These are phyloP conservation scores for Tricholoma saponaceum DNA, from an alignment of 768 basidiomycete genomes.

Conservation along the genomic window DNA sequence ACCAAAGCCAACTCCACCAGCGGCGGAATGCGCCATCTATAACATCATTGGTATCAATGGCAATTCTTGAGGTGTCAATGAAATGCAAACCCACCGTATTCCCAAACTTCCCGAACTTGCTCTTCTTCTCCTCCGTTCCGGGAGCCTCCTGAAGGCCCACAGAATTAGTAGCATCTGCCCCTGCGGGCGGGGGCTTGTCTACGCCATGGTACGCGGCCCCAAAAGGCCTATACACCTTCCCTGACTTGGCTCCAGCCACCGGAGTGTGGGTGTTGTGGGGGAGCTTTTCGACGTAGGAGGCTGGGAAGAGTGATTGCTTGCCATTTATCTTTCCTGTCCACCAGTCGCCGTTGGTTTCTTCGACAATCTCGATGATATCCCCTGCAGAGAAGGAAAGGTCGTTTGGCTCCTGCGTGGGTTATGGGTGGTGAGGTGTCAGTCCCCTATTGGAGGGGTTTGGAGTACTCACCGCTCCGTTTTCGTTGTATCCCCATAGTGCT, in stretches of 20 bases:
- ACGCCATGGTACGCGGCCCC: conserved; percentile 7
- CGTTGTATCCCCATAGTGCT: conserved; percentile 66
- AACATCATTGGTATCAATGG: neutral
- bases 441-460: neutral
- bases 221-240: conserved; percentile 14
- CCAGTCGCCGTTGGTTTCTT: conserved; percentile 80
- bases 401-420: conserved; percentile 49
- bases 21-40: conserved; percentile 51
- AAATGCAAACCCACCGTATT: conserved; percentile 37
- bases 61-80: too few relatives aligned
- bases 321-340: conserved; percentile 73
- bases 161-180: conserved; percentile 3
- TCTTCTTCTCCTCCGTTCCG: conserved; percentile 45
- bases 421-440: neutral
- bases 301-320: conserved; percentile 69
- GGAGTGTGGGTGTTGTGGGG: conserved; percentile 11
- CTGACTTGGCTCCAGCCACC: neutral
- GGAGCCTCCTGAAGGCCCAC: conserved; percentile 22
- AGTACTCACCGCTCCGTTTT: conserved; percentile 41
- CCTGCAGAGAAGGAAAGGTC: conserved; percentile 74
- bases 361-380: conserved; percentile 69
- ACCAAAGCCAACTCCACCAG: conserved; percentile 71
- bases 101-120: conserved; percentile 44
- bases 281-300: conserved; percentile 64
- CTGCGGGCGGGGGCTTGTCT: neutral